Evolutionary conservation across 2,329 filamentous ascomycete species (phyloP).

Genomic region (Thielaviopsis cerberus): DNA sequence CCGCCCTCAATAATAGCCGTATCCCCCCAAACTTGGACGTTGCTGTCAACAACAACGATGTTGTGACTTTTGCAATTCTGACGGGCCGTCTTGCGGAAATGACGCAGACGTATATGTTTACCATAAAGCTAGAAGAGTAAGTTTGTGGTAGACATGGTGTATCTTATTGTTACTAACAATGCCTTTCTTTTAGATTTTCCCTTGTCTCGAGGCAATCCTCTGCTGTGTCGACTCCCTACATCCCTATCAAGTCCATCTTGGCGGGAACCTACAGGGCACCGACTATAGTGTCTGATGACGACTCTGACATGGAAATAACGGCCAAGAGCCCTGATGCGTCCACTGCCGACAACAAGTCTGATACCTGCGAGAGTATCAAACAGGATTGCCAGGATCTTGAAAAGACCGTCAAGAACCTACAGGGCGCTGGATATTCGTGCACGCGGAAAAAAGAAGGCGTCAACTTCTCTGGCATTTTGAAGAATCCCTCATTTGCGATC

Average conservation of each 20-base stretch:
- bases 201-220: neutral
- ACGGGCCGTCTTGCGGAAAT: slow-evolving; percentile 4
- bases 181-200: neutral
- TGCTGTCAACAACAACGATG: slow-evolving; percentile 2
- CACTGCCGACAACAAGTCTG: neutral
- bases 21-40: neutral
- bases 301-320: slow-evolving; percentile 3
- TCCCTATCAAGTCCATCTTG: neutral
- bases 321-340: neutral
- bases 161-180: neutral
- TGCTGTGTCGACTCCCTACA: neutral
- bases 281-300: slow-evolving; percentile 5
- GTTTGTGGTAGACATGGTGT: too few species aligned
- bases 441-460: neutral
- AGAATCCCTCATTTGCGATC: neutral
- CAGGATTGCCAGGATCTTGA: neutral
- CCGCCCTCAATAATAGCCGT: slow-evolving; percentile 5
- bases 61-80: slow-evolving; percentile 5
- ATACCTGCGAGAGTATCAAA: neutral
- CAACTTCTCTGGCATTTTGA: neutral
- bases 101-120: neutral
- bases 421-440: neutral
- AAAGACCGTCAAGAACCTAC: neutral
- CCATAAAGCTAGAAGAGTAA: neutral
- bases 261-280: slow-evolving; percentile 3